Evolutionary conservation across 78 protist species (phyloP).

Genomic region (Cavenderia fasciculata): DNA sequence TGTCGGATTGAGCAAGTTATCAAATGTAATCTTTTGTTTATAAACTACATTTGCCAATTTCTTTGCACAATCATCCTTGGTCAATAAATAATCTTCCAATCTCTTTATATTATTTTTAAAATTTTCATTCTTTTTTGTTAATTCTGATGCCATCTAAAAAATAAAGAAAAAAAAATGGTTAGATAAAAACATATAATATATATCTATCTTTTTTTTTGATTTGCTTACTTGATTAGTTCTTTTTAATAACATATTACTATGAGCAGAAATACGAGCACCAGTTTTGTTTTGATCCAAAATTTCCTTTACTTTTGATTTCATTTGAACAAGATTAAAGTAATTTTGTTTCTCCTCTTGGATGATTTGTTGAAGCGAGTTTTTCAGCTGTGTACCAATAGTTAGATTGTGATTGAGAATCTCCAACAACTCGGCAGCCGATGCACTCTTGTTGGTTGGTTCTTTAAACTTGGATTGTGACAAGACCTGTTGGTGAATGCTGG

Average conservation of each 20-base stretch:
- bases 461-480: neutral
- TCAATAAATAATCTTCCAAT: conserved; percentile 51
- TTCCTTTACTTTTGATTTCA: conserved; percentile 27
- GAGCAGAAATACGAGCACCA: conserved; percentile 67
- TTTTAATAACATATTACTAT: conserved; percentile 40
- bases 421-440: conserved; percentile 1
- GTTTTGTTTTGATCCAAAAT: conserved; percentile 61
- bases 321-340: conserved; percentile 1
- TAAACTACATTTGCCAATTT: conserved; percentile 66
- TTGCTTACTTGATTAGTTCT: conserved; percentile 55
- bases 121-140: conserved; percentile 42
- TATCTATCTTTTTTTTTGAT: too few relatives aligned
- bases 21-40: conserved; percentile 43
- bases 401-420: conserved; percentile 45
- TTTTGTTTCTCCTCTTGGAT: conserved; percentile 33
- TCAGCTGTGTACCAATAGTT: conserved; percentile 2
- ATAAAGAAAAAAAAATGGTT: neutral
- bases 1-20: conserved; percentile 52
- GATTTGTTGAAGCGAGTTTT: conserved; percentile 14
- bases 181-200: too few relatives aligned
- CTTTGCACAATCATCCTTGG: conserved; percentile 74
- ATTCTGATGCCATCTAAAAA: conserved; percentile 52
- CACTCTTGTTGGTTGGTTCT: neutral
- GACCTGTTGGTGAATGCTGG: neutral
- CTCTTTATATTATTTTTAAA: conserved; percentile 31